Evolutionary conservation across 345 rosid species (phyloP).

Genomic region (Aethionema arabicum): DNA sequence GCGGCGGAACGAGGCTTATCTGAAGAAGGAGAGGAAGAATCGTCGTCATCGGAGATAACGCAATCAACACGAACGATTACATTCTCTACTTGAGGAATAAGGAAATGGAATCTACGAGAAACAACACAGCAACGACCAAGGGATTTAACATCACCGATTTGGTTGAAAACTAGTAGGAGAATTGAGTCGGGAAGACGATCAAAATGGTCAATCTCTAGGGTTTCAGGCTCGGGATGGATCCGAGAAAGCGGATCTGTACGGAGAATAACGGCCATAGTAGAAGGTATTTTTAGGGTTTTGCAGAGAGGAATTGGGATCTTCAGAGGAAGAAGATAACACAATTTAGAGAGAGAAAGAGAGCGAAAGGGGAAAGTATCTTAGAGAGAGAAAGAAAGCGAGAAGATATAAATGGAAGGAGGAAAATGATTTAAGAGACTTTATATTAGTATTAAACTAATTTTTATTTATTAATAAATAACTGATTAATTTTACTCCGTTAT

Average conservation of each 20-base stretch:
- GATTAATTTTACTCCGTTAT: too few relatives aligned
- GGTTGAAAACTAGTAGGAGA: slow-evolving; percentile 74
- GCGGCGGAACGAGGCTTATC: slow-evolving; percentile 56
- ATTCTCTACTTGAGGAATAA: slow-evolving; percentile 78
- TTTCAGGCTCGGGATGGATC: slow-evolving; percentile 48
- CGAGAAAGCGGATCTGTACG: slow-evolving; percentile 58
- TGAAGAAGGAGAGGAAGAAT: slow-evolving; percentile 29
- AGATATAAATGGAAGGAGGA: slow-evolving; percentile 22
- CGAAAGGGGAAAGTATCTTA: slow-evolving; percentile 17
- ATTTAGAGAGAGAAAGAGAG: slow-evolving; percentile 1
- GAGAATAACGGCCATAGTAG: slow-evolving; percentile 25
- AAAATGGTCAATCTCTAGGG: slow-evolving; percentile 56
- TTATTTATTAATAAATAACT: too few relatives aligned
- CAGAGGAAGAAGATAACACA: slow-evolving; percentile 22
- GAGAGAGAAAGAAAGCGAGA: neutral
- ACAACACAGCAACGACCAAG: slow-evolving; percentile 89
- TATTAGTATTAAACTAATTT: neutral
- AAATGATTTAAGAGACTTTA: slow-evolving; percentile 4
- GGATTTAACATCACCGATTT: slow-evolving; percentile 85
- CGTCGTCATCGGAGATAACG: slow-evolving; percentile 85
- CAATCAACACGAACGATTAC: slow-evolving; percentile 94
- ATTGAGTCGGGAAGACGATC: slow-evolving; percentile 81
- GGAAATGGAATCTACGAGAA: slow-evolving; percentile 71
- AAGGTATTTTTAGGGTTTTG: neutral
- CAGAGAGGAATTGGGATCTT: slow-evolving; percentile 23